phyloP scores from a whole-genome alignment of 2,329 filamentous ascomycete species.

The Botrytis sinoallii region DNA sequence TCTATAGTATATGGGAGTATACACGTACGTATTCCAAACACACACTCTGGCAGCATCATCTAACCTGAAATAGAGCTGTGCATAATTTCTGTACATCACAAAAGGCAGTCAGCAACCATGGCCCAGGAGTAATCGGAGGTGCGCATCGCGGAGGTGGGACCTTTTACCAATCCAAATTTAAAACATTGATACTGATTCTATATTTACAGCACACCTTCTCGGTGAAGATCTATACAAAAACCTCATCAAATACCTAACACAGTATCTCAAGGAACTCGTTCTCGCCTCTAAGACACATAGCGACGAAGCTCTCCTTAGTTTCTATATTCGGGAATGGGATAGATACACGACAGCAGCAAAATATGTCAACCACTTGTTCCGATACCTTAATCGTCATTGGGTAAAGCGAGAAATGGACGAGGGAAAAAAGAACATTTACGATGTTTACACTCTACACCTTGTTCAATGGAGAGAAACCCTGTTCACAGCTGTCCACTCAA shows the following conservation, averaged over 20 bases:
- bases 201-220: constrained; percentile 74
- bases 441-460: constrained; percentile 94
- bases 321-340: constrained; percentile 96
- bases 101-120: constrained; percentile 70
- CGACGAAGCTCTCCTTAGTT: constrained; percentile 84
- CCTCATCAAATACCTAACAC: constrained; percentile 78
- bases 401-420: constrained; percentile 99
- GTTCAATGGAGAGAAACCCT: constrained; percentile 94
- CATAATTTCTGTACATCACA: constrained; percentile 99
- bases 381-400: constrained; percentile 97
- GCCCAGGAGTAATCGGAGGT: constrained; percentile 44
- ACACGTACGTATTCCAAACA: constrained; percentile 60
- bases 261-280: constrained; percentile 69
- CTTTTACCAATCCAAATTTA: constrained; percentile 20
- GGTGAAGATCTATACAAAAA: constrained; percentile 96
- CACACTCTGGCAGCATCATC: constrained; percentile 24
- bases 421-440: constrained; percentile 96
- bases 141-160: constrained; percentile 68
- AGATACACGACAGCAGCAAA: constrained; percentile 93
- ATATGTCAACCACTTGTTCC: constrained; percentile 96
- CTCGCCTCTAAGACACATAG: constrained; percentile 72
- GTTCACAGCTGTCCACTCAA: constrained; percentile 76
- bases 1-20: constrained; percentile 85
- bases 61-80: constrained; percentile 64
- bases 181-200: constrained; percentile 21